Evolutionary conservation across 2,329 filamentous ascomycete genomes (phyloP), one percentile per base, ranked within the genome.

Genomic region (Orbilia javanica): DNA sequence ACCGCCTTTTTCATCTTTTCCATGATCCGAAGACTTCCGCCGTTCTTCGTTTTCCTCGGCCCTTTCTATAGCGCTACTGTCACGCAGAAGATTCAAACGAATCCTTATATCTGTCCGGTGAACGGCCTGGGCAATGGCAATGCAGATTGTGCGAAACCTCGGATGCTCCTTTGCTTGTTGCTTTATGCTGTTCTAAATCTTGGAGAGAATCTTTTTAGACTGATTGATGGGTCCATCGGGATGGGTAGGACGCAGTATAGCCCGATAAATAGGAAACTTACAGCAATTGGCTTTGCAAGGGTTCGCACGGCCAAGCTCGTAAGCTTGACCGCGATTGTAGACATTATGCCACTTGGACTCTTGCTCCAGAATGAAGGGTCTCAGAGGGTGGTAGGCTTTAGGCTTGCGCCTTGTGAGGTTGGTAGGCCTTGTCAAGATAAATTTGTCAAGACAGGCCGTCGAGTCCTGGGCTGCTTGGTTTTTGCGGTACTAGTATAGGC

Each of bases 71-170:
- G 88, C 86, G 1, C 88, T 87, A 7, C 86, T 86, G 81, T 91
- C 90, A 80, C 90, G 89, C 1, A 92, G 85, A 4, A 90, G 86
- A 22, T 90, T 90, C 77, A 92, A 85, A 57, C 89, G 88, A 83
- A 91, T 88, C 50, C 89, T 88, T 89, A 92, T 91, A 82, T 92
- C 90, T 77, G 91, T 84, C 57, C 88, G 86, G 83, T 92, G 90
- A 34, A 92, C 86, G 8, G 85, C 83, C 82, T 92, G 90, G 8
- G 90, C 90, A 81, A 90, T 88, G 60, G 84, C 85, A 79, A 92
- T 86, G 82, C 90, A 91, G 78, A 89, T 82, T 55, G 85, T 85
- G 55, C 90, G 88, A 83, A 92, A 92, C 10, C 87, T 86, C 67
- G 91, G 89, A 86, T 92, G 90, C 83, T 92, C 90, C 80, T 88